Percentiles rank a stretch among this genome's conserved stretches.
phyloP scores from a whole-genome alignment of 1,284 basidiomycete genomes.

The Tylopilus sp. region DNA sequence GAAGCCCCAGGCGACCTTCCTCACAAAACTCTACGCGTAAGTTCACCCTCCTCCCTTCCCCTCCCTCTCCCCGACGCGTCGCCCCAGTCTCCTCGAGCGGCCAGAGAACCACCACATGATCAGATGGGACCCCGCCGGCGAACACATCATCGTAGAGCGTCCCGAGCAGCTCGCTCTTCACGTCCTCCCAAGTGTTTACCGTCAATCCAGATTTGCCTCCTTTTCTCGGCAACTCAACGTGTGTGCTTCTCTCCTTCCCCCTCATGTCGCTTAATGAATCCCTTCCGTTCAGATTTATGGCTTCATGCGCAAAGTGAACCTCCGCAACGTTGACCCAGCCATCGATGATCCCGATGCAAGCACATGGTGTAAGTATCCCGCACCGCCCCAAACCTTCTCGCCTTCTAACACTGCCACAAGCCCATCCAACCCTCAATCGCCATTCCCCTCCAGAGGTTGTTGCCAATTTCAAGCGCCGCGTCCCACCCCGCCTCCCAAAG shows the following conservation, averaged over 20 bases:
- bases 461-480: slow-evolving; percentile 87
- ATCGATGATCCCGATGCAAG: slow-evolving; percentile 91
- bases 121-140: slow-evolving; percentile 84
- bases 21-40: slow-evolving; percentile 89
- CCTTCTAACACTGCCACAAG: slow-evolving; percentile 40
- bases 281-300: slow-evolving; percentile 74
- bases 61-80: slow-evolving; percentile 17
- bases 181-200: slow-evolving; percentile 84
- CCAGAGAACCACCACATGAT: slow-evolving; percentile 89
- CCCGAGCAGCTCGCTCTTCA: slow-evolving; percentile 87
- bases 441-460: slow-evolving; percentile 83
- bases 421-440: slow-evolving; percentile 83
- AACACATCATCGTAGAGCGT: slow-evolving; percentile 88
- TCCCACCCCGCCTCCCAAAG: slow-evolving; percentile 84
- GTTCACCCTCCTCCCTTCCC: slow-evolving; percentile 31
- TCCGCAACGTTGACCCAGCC: slow-evolving; percentile 86
- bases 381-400: slow-evolving; percentile 16
- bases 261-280: slow-evolving; percentile 18
- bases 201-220: slow-evolving; percentile 90
- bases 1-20: slow-evolving; percentile 84
- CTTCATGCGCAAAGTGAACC: slow-evolving; percentile 91
- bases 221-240: slow-evolving; percentile 94
- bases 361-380: slow-evolving; percentile 77
- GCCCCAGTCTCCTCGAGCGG: slow-evolving; percentile 69
- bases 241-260: slow-evolving; percentile 38